Base-by-base conservation (phyloP, 179 eudicot genomes). In the Camellia oleifera region DNA sequence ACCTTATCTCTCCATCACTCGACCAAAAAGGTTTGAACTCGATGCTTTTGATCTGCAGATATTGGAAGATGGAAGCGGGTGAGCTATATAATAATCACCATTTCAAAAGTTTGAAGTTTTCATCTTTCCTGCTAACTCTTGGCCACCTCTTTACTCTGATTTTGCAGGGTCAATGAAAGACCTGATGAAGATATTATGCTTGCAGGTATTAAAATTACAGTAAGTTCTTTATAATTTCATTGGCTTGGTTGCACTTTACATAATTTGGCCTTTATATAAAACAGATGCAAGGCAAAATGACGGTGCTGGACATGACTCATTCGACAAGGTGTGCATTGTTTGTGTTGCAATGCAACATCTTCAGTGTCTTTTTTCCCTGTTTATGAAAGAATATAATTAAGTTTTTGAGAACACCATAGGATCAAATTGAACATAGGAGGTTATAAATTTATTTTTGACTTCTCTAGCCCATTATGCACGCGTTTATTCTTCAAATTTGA, bases 1-100 rank as follows among this genome's bases (percentile, higher is more conserved):
- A 32, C 78, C 85, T 75, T 79, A 82, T 79, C 80, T 82, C 73
- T 80, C 95, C 69, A 87, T 95, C 72, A 86, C 81, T 75, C 82
- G 90, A 62, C 99, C 99, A 48, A 76, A 80, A 81, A 88, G 89
- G 54, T 94, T 91, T 84, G 98, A 91, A 79, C 97, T 96, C 18
- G 99, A 96, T 88, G 86, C 96, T 64, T 97, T 97, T 81, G 90
- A 90, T 82, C 86, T 92, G 79, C 92, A 91, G 75, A 84, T 84
- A 54, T 67, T 87, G 77, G 97, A 84, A 77, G 87, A 82, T 81
- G 71, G 73, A 70, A 85, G 77, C 78, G 78, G 88, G 99, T 96
- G 83, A 86, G 90, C 42, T 72, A 69, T n/a, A 26, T 26, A 20
- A 62, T 20, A 4, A 14, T 53, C 3, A 15, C 60, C 44, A 67